Evolutionary conservation across 768 basidiomycete genomes (phyloP).

Genomic region (Kwoniella newhampshirensis): DNA sequence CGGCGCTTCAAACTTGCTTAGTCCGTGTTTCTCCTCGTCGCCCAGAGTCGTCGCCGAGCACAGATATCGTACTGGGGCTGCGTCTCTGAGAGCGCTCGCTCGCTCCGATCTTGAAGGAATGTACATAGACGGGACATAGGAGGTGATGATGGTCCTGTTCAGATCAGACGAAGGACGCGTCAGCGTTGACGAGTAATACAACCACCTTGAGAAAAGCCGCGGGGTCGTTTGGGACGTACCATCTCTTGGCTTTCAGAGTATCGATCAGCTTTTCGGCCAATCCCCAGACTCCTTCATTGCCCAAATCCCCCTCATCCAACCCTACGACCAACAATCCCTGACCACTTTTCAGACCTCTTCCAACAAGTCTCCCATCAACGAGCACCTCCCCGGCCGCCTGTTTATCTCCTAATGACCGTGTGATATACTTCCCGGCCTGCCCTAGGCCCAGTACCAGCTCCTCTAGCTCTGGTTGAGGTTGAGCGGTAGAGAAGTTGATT

Average conservation of each 20-base stretch:
- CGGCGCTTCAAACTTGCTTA: constrained; percentile 20
- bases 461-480: not conserved
- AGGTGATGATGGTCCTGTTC: constrained; percentile 19
- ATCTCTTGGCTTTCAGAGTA: constrained; percentile 13
- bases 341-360: constrained; percentile 13
- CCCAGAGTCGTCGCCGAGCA: not conserved
- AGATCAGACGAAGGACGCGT: not conserved
- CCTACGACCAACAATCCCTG: constrained; percentile 2
- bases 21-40: not conserved
- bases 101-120: constrained; percentile 17
- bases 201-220: not conserved
- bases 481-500: not conserved
- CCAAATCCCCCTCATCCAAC: constrained; percentile 1
- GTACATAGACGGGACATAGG: constrained; percentile 40
- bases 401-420: not conserved
- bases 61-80: constrained; percentile 20
- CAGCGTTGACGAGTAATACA: not conserved
- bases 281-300: constrained; percentile 5
- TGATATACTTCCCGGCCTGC: constrained; percentile 36
- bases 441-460: constrained; percentile 28
- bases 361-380: constrained; percentile 10
- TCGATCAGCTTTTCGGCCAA: constrained; percentile 12
- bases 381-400: not conserved
- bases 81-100: not conserved
- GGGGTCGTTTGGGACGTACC: constrained; percentile 5